Conservation (phyloP, 352 stramenopile species). For the Phytophthora multivora region DNA sequence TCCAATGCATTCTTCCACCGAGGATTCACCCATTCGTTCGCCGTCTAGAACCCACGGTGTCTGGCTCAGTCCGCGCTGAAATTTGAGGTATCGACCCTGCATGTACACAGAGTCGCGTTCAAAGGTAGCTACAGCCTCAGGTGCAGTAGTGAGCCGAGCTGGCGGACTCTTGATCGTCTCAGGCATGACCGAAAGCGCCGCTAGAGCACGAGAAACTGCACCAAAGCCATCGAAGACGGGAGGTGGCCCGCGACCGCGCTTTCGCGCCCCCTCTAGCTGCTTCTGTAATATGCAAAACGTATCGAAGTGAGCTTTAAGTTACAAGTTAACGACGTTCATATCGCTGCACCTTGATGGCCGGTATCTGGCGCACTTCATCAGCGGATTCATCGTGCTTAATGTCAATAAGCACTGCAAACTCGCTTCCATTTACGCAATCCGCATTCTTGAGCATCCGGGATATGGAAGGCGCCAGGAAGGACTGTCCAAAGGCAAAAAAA, state of each 20-base stretch:
- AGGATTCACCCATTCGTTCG: conserved; percentile 83
- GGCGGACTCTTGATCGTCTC: conserved; percentile 66
- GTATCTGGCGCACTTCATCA: conserved; percentile 79
- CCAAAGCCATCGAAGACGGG: conserved; percentile 81
- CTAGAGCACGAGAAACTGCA: conserved; percentile 70
- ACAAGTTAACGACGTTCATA: neutral
- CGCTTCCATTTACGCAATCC: conserved; percentile 63
- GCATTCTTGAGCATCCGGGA: conserved; percentile 47
- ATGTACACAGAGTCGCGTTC: conserved; percentile 89
- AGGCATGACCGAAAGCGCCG: conserved; percentile 49
- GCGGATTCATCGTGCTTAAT: conserved; percentile 72
- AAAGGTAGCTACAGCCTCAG: conserved; percentile 45
- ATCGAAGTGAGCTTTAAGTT: neutral
- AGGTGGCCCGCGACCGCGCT: conserved; percentile 65
- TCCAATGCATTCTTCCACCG: conserved; percentile 90
- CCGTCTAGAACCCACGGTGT: conserved; percentile 92
- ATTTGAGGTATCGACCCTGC: conserved; percentile 91
- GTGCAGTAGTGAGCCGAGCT: conserved; percentile 37
- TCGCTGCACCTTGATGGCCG: conserved; percentile 61
- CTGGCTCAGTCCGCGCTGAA: conserved; percentile 88
- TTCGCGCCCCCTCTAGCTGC: conserved; percentile 63
- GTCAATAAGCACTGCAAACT: conserved; percentile 71
- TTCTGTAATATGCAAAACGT: conserved; percentile 34
- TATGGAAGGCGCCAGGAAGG: conserved; percentile 53
- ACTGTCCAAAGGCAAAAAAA: conserved; percentile 26